Evolutionary conservation across 2,329 filamentous ascomycete genomes (phyloP).

Genomic region (Hymenoscyphus scutula): DNA sequence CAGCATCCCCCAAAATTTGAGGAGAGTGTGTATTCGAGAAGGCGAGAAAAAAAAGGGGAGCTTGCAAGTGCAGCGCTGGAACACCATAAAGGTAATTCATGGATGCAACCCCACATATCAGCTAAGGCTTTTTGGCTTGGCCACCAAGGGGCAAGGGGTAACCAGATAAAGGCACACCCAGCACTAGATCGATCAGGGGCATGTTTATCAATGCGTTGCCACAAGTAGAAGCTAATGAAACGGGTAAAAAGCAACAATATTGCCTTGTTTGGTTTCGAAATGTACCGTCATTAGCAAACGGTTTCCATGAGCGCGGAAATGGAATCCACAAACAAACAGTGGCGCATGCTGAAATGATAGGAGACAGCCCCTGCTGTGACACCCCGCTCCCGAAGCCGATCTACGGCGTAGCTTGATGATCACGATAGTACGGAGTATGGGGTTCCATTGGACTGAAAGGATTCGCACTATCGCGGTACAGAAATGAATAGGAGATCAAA

Average conservation of each 20-base stretch:
- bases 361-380: neutral
- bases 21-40: neutral
- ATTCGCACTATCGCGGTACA: neutral
- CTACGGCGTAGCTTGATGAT: constrained; percentile 6
- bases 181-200: neutral
- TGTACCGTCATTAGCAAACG: neutral
- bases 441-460: neutral
- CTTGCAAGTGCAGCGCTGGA: neutral
- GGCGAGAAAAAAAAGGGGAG: neutral
- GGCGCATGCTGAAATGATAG: neutral
- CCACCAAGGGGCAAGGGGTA: neutral
- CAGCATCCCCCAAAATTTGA: neutral
- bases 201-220: neutral
- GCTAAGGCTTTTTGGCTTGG: neutral
- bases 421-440: neutral
- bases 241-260: neutral
- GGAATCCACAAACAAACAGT: constrained; percentile 2
- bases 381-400: constrained; percentile 1
- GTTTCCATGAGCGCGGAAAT: neutral
- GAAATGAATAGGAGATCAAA: neutral
- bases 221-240: neutral
- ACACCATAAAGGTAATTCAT: neutral
- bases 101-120: constrained; percentile 2
- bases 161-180: neutral
- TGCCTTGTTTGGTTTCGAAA: constrained; percentile 1